Evolutionary conservation across 1,284 basidiomycete species (phyloP), one percentile per base, ranked within the genome.

Genomic region (Malassezia cuniculi): DNA sequence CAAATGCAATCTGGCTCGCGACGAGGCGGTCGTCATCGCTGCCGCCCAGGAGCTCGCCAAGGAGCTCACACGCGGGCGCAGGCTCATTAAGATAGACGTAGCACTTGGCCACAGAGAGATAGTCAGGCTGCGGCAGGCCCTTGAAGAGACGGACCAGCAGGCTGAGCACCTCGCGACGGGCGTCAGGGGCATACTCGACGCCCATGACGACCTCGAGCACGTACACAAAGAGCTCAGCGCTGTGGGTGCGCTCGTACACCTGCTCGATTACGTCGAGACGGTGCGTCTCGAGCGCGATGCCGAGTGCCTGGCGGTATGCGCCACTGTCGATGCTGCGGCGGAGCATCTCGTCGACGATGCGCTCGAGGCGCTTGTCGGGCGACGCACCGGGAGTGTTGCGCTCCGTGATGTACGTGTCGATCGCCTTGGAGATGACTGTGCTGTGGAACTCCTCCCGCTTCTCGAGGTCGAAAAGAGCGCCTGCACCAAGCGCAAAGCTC

Each of bases 61-160:
- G 54, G 8, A 66, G 52, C 18, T 56, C 45, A 14, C 62, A 52
- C 9, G 57, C 58, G 24, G 50, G 46, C 28, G 45, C 28, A 26
- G 64, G 62, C 20, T 50, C 55, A 39, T 61, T 60, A 39, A 66
- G 57, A 39, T 63, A 66, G 40, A 66, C 64, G 39, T 60, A 65
- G 53, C 64, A 66, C 41, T 66, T 62, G 14, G 60, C 56, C 31
- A 65, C 62, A 47, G 58, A 61, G 37, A 65, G 64, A 48, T 64
- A 47, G 36, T 66, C 64, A 10, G 64, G 61, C 24, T 34, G 41
- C 12, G 55, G 53, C 21, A 65, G 48, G 10, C 55, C 46, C 41
- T 63, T 57, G 59, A 65, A 66, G 28, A 66, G 55, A 34, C 56
- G 43, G 39, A 66, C 62, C 25, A 66, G 62, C n/a, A 65, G 55